Conservation (phyloP, 345 rosid species). For the Trapa bicornis region DNA sequence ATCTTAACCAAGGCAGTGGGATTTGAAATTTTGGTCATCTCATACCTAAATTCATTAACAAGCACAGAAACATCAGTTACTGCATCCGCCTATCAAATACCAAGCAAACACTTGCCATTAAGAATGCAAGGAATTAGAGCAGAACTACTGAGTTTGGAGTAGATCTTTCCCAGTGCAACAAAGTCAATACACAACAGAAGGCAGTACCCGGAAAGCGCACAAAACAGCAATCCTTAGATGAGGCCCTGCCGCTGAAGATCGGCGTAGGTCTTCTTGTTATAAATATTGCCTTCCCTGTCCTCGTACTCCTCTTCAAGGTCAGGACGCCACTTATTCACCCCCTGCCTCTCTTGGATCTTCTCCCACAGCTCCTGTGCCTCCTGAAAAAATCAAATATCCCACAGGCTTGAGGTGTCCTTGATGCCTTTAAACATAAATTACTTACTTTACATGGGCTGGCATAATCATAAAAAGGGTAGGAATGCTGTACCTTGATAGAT, state of each 20-base stretch:
- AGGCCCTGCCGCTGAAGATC: constrained; percentile 98
- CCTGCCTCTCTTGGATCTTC: constrained; percentile 74
- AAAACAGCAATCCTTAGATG: constrained; percentile 25
- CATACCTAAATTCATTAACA: no score
- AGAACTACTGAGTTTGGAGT: not conserved
- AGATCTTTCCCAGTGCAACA: not conserved
- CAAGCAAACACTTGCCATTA: not conserved
- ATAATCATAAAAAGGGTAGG: not conserved
- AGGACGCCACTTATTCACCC: constrained; percentile 92
- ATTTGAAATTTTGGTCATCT: no score
- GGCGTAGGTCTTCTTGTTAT: constrained; percentile 91
- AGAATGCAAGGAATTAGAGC: not conserved
- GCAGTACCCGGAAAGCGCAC: not conserved
- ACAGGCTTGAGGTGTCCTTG: not conserved
- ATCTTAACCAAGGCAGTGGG: no score
- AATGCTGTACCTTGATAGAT: constrained; percentile 49
- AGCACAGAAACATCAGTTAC: no score
- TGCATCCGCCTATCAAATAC: not conserved
- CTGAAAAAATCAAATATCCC: constrained; percentile 19
- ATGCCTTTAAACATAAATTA: not conserved
- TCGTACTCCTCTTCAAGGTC: constrained; percentile 99
- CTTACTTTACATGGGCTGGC: not conserved
- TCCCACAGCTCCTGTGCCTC: constrained; percentile 97
- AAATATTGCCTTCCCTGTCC: constrained; percentile 93
- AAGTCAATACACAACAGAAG: not conserved